phyloP scores from a whole-genome alignment of 2,329 filamentous ascomycete species.

The Scytalidium lignicola region DNA sequence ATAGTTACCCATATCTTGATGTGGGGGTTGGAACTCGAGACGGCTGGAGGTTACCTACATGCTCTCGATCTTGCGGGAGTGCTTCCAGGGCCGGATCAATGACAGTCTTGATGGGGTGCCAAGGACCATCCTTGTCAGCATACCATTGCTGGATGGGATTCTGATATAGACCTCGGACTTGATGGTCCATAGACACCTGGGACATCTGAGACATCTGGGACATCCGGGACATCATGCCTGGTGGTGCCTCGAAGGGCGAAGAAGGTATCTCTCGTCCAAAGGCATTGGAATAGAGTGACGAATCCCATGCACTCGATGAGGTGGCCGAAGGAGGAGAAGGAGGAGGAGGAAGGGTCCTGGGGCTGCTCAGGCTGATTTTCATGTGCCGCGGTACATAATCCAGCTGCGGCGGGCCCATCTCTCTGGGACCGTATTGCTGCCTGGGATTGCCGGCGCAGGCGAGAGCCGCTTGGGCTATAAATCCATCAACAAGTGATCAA shows the following conservation, averaged over 20 bases:
- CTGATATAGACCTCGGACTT: conserved; percentile 15
- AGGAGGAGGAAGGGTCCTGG: conserved; percentile 20
- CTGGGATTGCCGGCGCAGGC: too few species aligned
- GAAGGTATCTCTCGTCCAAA: conserved; percentile 12
- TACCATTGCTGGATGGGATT: conserved; percentile 32
- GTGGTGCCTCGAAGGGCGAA: too few species aligned
- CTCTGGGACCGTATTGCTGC: conserved; percentile 6
- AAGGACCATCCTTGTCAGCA: conserved; percentile 36
- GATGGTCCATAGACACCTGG: conserved; percentile 14
- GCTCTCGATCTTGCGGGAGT: conserved; percentile 13
- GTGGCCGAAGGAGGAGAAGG: conserved; percentile 15
- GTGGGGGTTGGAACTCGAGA: too few species aligned
- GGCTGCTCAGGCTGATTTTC: conserved; percentile 24
- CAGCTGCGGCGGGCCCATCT: conserved; percentile 18
- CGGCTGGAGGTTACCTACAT: conserved; percentile 15
- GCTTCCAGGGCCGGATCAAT: conserved; percentile 20
- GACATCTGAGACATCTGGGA: conserved; percentile 14
- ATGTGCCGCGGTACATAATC: conserved; percentile 21
- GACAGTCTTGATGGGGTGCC: conserved; percentile 34
- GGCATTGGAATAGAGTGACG: conserved; percentile 7
- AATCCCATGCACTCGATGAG: conserved; percentile 19
- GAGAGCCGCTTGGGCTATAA: too few species aligned
- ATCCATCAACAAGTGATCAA: too few species aligned
- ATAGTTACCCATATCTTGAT: too few species aligned
- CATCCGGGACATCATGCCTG: conserved; percentile 16